These are phyloP conservation scores for Albugo candida DNA, from an alignment of 352 stramenopile species.

Conservation along the genomic window DNA sequence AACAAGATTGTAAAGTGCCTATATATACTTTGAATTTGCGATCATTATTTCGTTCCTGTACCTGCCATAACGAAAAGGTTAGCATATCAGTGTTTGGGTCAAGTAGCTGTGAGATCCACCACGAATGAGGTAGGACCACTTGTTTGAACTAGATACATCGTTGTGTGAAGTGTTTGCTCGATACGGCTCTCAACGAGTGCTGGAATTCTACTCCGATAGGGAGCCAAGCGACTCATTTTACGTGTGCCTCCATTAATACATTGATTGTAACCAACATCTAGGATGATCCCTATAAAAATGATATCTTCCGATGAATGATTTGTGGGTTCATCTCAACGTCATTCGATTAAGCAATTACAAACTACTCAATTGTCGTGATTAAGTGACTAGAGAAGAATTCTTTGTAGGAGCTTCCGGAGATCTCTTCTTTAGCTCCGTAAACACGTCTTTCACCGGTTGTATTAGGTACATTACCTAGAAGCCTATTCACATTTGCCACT, in stretches of 20 bases:
- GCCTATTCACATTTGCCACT: too few species aligned
- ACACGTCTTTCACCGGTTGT: too few species aligned
- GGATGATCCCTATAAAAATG: too few species aligned
- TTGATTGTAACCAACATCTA: too few species aligned
- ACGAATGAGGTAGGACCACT: conserved; percentile 59
- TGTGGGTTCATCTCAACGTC: too few species aligned
- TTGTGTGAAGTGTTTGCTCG: conserved; percentile 33
- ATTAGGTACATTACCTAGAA: too few species aligned
- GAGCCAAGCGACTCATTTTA: conserved; percentile 41
- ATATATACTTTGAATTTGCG: conserved; percentile 69
- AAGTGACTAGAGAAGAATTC: too few species aligned
- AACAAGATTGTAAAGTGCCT: conserved; percentile 44
- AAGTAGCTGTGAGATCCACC: conserved; percentile 9
- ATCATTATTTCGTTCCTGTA: conserved; percentile 52
- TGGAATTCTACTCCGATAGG: conserved; percentile 37
- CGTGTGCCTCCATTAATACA: neutral
- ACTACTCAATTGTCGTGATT: too few species aligned
- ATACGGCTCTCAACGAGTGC: conserved; percentile 29
- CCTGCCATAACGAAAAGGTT: conserved; percentile 10
- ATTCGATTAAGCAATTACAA: too few species aligned
- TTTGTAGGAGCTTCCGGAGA: too few species aligned
- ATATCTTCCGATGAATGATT: too few species aligned
- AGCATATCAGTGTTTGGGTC: neutral
- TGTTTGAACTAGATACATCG: conserved; percentile 71
- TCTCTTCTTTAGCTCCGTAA: too few species aligned